Conservation (phyloP, 768 basidiomycete genomes). For the Saitozyma podzolica region DNA sequence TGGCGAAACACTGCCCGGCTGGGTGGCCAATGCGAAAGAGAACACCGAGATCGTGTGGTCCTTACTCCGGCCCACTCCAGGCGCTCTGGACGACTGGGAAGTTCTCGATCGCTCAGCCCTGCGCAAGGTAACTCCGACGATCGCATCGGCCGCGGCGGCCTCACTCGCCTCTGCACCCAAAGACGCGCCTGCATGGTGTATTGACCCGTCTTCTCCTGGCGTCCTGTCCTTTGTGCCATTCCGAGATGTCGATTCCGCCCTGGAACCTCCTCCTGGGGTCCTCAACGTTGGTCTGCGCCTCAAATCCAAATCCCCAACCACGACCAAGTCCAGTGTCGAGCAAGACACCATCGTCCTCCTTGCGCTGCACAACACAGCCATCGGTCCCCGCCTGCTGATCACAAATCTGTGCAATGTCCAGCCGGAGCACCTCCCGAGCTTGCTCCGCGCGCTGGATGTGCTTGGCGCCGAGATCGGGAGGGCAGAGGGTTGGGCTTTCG, state of each 20-base stretch:
- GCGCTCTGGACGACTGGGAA: not conserved
- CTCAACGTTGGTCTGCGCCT: not conserved
- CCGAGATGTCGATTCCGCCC: too few species aligned
- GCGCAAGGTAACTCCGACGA: not conserved
- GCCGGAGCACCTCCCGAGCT: conserved; percentile 12
- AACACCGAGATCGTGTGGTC: conserved; percentile 27
- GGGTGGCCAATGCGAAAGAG: conserved; percentile 23
- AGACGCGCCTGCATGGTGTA: not conserved
- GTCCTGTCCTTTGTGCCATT: conserved; percentile 3
- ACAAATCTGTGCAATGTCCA: conserved; percentile 20
- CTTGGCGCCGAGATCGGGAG: conserved; percentile 12
- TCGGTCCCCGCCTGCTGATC: conserved; percentile 25
- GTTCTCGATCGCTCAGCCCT: conserved; percentile 4
- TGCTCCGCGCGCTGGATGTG: conserved; percentile 26
- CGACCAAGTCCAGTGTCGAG: not conserved
- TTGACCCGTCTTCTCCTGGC: conserved; percentile 10
- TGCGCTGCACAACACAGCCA: conserved; percentile 8
- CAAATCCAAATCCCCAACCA: not conserved
- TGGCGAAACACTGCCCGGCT: conserved; percentile 21
- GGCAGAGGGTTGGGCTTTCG: conserved; percentile 37
- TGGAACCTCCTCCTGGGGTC: too few species aligned
- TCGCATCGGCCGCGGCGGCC: not conserved
- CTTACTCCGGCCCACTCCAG: conserved; percentile 3
- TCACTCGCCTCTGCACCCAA: not conserved
- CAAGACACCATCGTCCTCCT: conserved; percentile 32